A percentile compares a stretch with the other conserved stretches of the same genome.
Evolutionary conservation across 306 rosid genomes (phyloP).

Genomic region (Geum urbanum): DNA sequence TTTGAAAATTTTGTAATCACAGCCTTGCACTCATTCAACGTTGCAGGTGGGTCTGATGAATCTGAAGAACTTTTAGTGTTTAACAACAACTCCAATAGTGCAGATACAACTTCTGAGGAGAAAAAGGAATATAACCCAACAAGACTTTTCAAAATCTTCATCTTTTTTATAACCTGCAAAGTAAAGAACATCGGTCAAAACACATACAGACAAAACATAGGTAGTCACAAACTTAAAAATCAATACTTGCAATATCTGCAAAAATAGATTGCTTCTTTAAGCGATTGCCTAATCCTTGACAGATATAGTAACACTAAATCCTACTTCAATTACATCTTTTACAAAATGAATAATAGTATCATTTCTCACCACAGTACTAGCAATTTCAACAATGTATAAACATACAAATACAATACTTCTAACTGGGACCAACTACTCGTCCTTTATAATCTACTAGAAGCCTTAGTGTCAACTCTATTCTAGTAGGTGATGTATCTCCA

Average conservation of each 20-base stretch:
- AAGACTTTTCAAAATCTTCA: slow-evolving; percentile 55
- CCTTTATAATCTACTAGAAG: neutral
- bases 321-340: neutral
- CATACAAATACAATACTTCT: neutral
- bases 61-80: slow-evolving; percentile 46
- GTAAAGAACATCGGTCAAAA: slow-evolving; percentile 23
- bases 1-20: slow-evolving; percentile 44
- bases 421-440: neutral
- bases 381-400: neutral
- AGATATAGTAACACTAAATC: too few species aligned
- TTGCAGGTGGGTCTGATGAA: slow-evolving; percentile 24
- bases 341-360: neutral
- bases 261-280: neutral
- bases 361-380: neutral
- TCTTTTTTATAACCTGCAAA: slow-evolving; percentile 68
- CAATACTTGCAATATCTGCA: neutral
- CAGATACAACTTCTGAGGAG: slow-evolving; percentile 71
- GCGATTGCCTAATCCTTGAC: too few species aligned
- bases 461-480: neutral
- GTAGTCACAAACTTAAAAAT: neutral
- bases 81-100: slow-evolving; percentile 60
- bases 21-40: slow-evolving; percentile 63
- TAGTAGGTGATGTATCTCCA: neutral
- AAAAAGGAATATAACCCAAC: slow-evolving; percentile 59
- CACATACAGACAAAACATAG: neutral